These are phyloP conservation scores for Rhizophora mangle DNA, from an alignment of 345 rosid genomes.

Conservation along the genomic window DNA sequence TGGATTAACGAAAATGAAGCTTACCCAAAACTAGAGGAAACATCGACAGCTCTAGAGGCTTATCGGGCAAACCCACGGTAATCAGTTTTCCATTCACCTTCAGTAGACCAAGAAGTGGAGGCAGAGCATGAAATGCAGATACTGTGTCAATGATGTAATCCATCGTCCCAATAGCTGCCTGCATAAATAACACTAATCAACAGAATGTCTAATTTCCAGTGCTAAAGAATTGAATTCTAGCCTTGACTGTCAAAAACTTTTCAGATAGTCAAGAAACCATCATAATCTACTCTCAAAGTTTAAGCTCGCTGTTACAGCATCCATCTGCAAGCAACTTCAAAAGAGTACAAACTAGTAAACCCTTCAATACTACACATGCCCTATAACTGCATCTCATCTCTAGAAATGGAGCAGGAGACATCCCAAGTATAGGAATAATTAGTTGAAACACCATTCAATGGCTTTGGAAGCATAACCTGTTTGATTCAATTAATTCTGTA, in stretches of 20 bases:
- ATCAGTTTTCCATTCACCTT: constrained; percentile 73
- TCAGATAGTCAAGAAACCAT: too few species aligned
- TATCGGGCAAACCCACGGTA: constrained; percentile 68
- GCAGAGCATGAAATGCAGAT: constrained; percentile 74
- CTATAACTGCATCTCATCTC: too few species aligned
- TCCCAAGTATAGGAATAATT: too few species aligned
- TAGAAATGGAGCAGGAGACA: too few species aligned
- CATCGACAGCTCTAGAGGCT: constrained; percentile 72
- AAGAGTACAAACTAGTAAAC: too few species aligned
- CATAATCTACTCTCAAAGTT: background rate
- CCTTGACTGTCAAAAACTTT: background rate
- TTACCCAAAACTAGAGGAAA: constrained; percentile 70
- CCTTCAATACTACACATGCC: too few species aligned
- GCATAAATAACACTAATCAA: constrained; percentile 16
- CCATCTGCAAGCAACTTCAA: too few species aligned
- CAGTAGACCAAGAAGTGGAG: constrained; percentile 61
- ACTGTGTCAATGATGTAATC: constrained; percentile 85
- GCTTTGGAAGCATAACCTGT: too few species aligned
- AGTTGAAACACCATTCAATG: too few species aligned
- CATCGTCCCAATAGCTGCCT: constrained; percentile 69
- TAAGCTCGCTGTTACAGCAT: background rate
- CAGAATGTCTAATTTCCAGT: background rate
- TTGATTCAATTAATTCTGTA: too few species aligned
- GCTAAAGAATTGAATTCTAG: background rate
- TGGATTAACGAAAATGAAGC: background rate